phyloP scores from a whole-genome alignment of 768 basidiomycete genomes.

The Russula lepida region DNA sequence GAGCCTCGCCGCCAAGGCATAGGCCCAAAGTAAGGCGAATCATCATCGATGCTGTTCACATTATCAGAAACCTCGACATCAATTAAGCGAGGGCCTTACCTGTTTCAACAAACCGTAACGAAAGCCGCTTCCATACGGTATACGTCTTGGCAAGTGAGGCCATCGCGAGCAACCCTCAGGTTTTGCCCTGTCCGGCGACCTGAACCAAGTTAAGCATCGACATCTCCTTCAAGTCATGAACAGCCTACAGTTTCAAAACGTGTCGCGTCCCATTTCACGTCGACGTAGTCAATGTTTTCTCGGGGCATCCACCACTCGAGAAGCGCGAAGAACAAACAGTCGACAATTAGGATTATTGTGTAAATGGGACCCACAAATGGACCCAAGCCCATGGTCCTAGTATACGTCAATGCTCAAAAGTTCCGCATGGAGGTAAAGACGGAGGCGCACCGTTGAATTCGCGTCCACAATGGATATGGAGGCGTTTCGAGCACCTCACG shows the following conservation, averaged over 20 bases:
- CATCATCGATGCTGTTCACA: not conserved
- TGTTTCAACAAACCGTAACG: not conserved
- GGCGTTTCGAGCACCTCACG: slow-evolving; percentile 49
- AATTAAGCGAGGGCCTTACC: not conserved
- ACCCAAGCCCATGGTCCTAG: slow-evolving; percentile 69
- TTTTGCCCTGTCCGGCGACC: slow-evolving; percentile 3
- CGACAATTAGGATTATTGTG: slow-evolving; percentile 79
- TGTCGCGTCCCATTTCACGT: slow-evolving; percentile 48
- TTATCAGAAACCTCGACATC: not conserved
- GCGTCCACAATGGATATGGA: slow-evolving; percentile 64
- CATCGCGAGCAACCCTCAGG: not conserved
- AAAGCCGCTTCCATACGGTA: not conserved
- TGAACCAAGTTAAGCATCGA: not conserved
- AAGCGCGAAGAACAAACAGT: slow-evolving; percentile 78
- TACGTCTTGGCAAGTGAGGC: not conserved
- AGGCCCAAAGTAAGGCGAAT: not conserved
- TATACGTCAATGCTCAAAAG: not conserved
- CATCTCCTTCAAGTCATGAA: not conserved
- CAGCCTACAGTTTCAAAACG: slow-evolving; percentile 29
- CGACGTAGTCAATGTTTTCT: slow-evolving; percentile 67
- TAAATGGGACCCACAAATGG: slow-evolving; percentile 81
- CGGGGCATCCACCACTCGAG: slow-evolving; percentile 82
- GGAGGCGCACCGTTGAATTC: slow-evolving; percentile 56
- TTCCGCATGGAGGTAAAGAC: not conserved
- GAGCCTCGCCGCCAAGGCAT: not conserved